phyloP scores from a whole-genome alignment of 2,329 filamentous ascomycete genomes.

The Aureobasidium sp. region DNA sequence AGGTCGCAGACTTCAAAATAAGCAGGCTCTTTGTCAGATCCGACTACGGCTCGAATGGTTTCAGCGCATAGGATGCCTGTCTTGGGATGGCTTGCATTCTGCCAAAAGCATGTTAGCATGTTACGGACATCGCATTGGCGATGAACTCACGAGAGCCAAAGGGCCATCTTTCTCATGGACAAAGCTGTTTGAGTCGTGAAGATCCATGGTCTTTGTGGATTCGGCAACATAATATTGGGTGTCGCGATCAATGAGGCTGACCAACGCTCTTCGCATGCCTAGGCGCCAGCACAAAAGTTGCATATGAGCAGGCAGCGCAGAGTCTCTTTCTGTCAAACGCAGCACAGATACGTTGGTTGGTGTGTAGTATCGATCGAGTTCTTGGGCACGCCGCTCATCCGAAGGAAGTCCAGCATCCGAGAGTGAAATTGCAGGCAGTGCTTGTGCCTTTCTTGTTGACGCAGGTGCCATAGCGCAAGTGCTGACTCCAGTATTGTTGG shows the following conservation, averaged over 20 bases:
- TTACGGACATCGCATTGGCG: not conserved
- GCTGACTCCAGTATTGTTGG: no score
- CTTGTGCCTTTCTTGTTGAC: not conserved
- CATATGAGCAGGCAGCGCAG: slow-evolving; percentile 40
- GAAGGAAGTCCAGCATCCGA: not conserved
- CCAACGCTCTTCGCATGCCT: slow-evolving; percentile 42
- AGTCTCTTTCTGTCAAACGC: slow-evolving; percentile 21
- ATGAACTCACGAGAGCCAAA: slow-evolving; percentile 29
- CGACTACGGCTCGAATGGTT: slow-evolving; percentile 35
- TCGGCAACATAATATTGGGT: slow-evolving; percentile 48
- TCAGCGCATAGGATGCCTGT: slow-evolving; percentile 53
- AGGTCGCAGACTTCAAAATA: slow-evolving; percentile 32
- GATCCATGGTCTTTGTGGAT: slow-evolving; percentile 41
- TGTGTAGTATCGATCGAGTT: slow-evolving; percentile 24
- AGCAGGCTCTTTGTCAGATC: slow-evolving; percentile 26
- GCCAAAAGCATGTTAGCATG: not conserved
- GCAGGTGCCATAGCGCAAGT: not conserved
- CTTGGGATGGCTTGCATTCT: slow-evolving; percentile 49
- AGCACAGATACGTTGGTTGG: slow-evolving; percentile 15
- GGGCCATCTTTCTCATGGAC: slow-evolving; percentile 22
- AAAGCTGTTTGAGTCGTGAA: slow-evolving; percentile 22
- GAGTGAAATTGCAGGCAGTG: not conserved
- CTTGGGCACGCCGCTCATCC: slow-evolving; percentile 22
- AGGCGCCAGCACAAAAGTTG: slow-evolving; percentile 46
- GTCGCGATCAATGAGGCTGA: slow-evolving; percentile 44